Evolutionary conservation across 2,329 filamentous ascomycete species (phyloP).

Genomic region (Aspergillus tamarii): DNA sequence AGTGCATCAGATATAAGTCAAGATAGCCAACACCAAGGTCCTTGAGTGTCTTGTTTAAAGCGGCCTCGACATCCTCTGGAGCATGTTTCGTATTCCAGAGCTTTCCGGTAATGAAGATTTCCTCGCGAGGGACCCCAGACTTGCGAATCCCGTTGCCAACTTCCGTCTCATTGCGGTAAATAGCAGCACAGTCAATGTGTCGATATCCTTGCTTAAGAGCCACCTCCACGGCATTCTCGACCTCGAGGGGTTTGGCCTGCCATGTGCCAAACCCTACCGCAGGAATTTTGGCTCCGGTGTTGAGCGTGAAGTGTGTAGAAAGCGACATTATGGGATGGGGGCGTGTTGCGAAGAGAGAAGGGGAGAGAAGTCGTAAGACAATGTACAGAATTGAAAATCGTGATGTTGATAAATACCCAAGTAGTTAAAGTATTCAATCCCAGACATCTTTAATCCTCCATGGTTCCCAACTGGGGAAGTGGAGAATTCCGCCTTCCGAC

Average conservation of each 20-base stretch:
- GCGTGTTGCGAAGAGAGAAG: not conserved
- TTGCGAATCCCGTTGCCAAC: conserved; percentile 68
- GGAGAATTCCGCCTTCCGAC: not conserved
- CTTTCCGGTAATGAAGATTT: conserved; percentile 79
- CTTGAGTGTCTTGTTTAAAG: conserved; percentile 62
- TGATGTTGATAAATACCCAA: too few species aligned
- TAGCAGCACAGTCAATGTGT: conserved; percentile 53
- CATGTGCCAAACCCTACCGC: conserved; percentile 78
- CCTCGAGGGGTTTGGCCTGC: conserved; percentile 72
- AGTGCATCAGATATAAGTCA: conserved; percentile 72
- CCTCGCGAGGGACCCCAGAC: conserved; percentile 64
- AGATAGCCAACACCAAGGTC: conserved; percentile 67
- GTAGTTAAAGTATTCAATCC: too few species aligned
- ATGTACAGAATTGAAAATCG: too few species aligned
- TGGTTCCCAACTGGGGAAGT: not conserved
- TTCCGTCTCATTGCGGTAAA: conserved; percentile 76
- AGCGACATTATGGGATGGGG: conserved; percentile 14
- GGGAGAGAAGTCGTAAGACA: too few species aligned
- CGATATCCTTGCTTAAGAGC: conserved; percentile 70
- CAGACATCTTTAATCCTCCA: not conserved
- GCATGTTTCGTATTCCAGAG: conserved; percentile 77
- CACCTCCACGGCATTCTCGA: conserved; percentile 70
- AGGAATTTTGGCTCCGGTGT: conserved; percentile 40
- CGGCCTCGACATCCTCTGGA: conserved; percentile 63
- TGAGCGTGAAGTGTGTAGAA: conserved; percentile 28